Evolutionary conservation across 1,284 basidiomycete species (phyloP).

Genomic region (Cutaneotrichosporon arboriforme): DNA sequence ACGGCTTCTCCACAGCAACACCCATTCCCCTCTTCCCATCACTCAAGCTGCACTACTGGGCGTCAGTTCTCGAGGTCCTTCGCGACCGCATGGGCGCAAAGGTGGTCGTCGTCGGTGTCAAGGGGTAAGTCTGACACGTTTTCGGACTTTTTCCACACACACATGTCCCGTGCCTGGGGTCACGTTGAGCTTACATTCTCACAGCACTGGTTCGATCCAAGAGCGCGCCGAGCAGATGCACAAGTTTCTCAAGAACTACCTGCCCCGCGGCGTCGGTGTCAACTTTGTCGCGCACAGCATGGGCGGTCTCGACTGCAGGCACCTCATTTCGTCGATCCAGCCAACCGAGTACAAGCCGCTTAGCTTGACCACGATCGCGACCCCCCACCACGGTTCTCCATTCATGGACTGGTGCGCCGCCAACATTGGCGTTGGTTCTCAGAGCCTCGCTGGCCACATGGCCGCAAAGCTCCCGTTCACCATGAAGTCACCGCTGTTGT

Average conservation of each 20-base stretch:
- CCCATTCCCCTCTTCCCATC: slow-evolving; percentile 64
- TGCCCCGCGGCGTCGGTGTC: slow-evolving; percentile 61
- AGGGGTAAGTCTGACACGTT: slow-evolving; percentile 58
- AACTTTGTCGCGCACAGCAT: slow-evolving; percentile 97
- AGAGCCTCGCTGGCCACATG: slow-evolving; percentile 27
- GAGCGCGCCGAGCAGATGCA: slow-evolving; percentile 77
- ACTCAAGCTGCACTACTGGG: slow-evolving; percentile 86
- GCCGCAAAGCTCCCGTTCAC: slow-evolving; percentile 48
- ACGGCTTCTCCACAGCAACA: slow-evolving; percentile 79
- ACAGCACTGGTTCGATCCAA: slow-evolving; percentile 82
- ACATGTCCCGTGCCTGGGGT: slow-evolving; percentile 1
- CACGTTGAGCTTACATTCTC: neutral
- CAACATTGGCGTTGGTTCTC: slow-evolving; percentile 75
- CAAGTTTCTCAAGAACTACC: slow-evolving; percentile 63
- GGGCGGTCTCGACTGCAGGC: slow-evolving; percentile 85
- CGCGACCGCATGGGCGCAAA: slow-evolving; percentile 79
- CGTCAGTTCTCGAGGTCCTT: slow-evolving; percentile 75
- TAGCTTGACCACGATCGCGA: slow-evolving; percentile 83
- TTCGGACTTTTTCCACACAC: neutral
- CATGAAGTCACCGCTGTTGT: slow-evolving; percentile 51
- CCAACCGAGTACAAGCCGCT: slow-evolving; percentile 79
- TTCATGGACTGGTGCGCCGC: slow-evolving; percentile 99
- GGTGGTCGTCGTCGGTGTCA: slow-evolving; percentile 92
- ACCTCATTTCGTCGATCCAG: slow-evolving; percentile 79
- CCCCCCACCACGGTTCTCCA: slow-evolving; percentile 91